Conservation (phyloP, 208 protist genomes). For the Phytomonas francai region DNA sequence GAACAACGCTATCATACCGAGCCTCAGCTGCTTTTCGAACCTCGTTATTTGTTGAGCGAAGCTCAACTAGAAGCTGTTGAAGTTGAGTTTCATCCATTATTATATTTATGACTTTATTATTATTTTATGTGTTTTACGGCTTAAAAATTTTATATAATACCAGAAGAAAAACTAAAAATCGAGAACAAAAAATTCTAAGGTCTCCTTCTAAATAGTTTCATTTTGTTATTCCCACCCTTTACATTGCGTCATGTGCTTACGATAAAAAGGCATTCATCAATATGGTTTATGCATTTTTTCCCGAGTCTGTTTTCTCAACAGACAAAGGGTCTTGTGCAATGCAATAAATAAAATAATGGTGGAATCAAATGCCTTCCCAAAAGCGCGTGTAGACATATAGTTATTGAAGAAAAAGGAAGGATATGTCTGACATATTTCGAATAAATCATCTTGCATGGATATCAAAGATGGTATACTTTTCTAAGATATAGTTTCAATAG, state of each 20-base stretch:
- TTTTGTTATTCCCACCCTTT: not conserved
- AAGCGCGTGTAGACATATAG: not conserved
- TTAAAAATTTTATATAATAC: not conserved
- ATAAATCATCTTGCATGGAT: not conserved
- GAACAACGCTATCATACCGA: constrained; percentile 44
- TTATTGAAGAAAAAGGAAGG: not conserved
- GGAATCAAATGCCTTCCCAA: not conserved
- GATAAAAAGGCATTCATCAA: not conserved
- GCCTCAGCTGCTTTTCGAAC: constrained; percentile 64
- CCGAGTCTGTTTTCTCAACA: not conserved
- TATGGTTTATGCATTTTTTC: not conserved
- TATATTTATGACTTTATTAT: not conserved
- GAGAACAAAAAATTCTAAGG: not conserved
- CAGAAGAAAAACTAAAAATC: constrained; percentile 13
- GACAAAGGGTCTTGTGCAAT: not conserved
- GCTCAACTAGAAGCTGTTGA: constrained; percentile 26
- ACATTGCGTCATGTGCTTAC: not conserved
- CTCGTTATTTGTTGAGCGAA: constrained; percentile 60
- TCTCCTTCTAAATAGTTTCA: not conserved
- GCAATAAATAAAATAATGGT: not conserved
- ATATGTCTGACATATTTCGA: not conserved
- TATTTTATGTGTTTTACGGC: constrained; percentile 7
- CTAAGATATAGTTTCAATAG: not conserved
- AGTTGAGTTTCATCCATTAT: constrained; percentile 24
- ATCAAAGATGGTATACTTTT: not conserved